Conservation (phyloP, 352 stramenopile genomes). For the Saprolegnia parasitica region DNA sequence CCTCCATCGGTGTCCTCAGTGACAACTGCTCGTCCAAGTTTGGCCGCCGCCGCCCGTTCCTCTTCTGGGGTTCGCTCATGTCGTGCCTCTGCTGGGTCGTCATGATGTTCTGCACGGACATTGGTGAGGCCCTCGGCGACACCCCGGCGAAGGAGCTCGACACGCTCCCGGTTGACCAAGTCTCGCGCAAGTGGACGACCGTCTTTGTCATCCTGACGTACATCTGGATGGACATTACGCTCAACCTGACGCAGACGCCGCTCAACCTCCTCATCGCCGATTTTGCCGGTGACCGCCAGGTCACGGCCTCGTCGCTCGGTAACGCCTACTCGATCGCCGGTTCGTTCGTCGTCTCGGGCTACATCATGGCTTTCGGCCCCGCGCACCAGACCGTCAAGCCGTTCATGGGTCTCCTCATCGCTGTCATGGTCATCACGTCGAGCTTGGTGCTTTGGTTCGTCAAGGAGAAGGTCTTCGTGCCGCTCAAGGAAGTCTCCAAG, state of each 20-base stretch:
- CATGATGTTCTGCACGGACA: slow-evolving; percentile 78
- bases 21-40: slow-evolving; percentile 51
- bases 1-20: slow-evolving; percentile 60
- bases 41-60: slow-evolving; percentile 56
- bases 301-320: slow-evolving; percentile 56
- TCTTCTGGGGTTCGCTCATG: slow-evolving; percentile 57
- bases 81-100: slow-evolving; percentile 60
- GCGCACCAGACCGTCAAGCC: slow-evolving; percentile 56
- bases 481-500: neutral
- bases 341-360: slow-evolving; percentile 60
- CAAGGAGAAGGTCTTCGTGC: neutral
- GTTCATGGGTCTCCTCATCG: slow-evolving; percentile 64
- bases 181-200: too few relatives aligned
- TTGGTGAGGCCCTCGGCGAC: too few relatives aligned
- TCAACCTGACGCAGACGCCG: slow-evolving; percentile 70
- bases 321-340: slow-evolving; percentile 62
- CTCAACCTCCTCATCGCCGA: slow-evolving; percentile 65
- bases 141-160: too few relatives aligned
- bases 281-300: too few relatives aligned
- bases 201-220: slow-evolving; percentile 65
- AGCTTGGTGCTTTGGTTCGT: slow-evolving; percentile 49
- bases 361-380: slow-evolving; percentile 54
- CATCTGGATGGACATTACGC: slow-evolving; percentile 75
- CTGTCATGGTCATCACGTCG: slow-evolving; percentile 57
- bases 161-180: too few relatives aligned